Percentiles rank a stretch among this genome's conserved stretches.
Conservation (phyloP, 805 yeast species). For the Dipodascopsis tothii region DNA sequence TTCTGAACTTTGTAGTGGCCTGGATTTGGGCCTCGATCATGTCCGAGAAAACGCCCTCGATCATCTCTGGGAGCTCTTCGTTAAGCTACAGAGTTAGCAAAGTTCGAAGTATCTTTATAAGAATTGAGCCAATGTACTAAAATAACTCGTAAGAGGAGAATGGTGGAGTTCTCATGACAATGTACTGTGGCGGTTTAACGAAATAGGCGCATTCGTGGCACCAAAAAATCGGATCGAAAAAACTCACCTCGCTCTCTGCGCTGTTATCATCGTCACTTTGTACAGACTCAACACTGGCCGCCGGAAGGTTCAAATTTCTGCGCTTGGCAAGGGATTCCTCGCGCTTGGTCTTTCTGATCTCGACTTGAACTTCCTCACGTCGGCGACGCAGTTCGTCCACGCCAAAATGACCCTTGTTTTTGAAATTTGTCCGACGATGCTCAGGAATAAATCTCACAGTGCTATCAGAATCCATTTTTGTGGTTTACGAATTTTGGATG, state of each 20-base stretch:
- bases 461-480: conserved; percentile 65
- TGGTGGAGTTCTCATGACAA: too few relatives aligned
- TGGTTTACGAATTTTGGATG: neutral
- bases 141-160: too few relatives aligned
- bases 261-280: conserved; percentile 41
- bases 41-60: conserved; percentile 66
- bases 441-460: conserved; percentile 88
- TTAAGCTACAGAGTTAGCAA: conserved; percentile 27
- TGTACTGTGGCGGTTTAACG: too few relatives aligned
- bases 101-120: too few relatives aligned
- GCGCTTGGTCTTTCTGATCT: conserved; percentile 89
- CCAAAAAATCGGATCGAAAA: conserved; percentile 1
- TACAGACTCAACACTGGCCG: conserved; percentile 30
- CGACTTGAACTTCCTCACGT: conserved; percentile 95
- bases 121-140: too few relatives aligned
- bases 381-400: conserved; percentile 96
- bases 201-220: neutral
- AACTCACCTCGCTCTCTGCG: conserved; percentile 26
- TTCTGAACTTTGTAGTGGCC: conserved; percentile 90
- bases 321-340: conserved; percentile 92
- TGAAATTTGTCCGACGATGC: conserved; percentile 92
- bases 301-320: conserved; percentile 55
- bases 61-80: conserved; percentile 74
- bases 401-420: conserved; percentile 87
- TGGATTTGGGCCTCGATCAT: conserved; percentile 74